Conservation (phyloP, 352 stramenopile species). For the Peronospora farinosa region DNA sequence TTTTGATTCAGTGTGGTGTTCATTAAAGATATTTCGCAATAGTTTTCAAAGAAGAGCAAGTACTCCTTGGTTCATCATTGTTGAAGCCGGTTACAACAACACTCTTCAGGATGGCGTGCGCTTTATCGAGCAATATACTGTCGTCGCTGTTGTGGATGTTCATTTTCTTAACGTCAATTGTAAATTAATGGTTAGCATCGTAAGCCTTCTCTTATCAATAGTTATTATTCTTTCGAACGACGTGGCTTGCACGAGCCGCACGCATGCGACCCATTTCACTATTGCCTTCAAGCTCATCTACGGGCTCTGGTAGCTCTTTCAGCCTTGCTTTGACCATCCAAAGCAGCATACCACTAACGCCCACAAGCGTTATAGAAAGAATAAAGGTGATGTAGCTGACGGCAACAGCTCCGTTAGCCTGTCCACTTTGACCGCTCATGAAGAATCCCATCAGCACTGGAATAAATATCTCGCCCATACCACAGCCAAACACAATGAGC, state of each 20-base stretch:
- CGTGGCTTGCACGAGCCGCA: constrained; percentile 19
- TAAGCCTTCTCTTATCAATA: constrained; percentile 15
- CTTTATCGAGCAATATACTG: too few species aligned
- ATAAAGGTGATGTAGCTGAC: constrained; percentile 81
- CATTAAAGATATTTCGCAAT: too few species aligned
- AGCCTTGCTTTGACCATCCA: constrained; percentile 66
- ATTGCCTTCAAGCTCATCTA: constrained; percentile 31
- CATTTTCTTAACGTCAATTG: too few species aligned
- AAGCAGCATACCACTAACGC: constrained; percentile 58
- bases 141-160: too few species aligned
- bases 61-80: too few species aligned
- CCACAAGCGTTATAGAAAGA: constrained; percentile 60
- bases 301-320: constrained; percentile 37
- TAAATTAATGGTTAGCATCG: background rate
- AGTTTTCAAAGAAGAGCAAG: too few species aligned
- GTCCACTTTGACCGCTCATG: constrained; percentile 74
- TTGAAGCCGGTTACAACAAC: too few species aligned
- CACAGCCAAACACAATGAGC: constrained; percentile 79
- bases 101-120: too few species aligned
- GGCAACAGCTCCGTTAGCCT: constrained; percentile 60
- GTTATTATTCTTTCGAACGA: constrained; percentile 18
- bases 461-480: constrained; percentile 79
- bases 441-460: constrained; percentile 85
- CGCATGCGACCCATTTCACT: constrained; percentile 30
- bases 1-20: too few species aligned